Percentiles rank a stretch among this genome's conserved stretches.
These are phyloP conservation scores for Oidiodendron maius DNA, from an alignment of 495 filamentous ascomycete genomes.

Conservation along the genomic window DNA sequence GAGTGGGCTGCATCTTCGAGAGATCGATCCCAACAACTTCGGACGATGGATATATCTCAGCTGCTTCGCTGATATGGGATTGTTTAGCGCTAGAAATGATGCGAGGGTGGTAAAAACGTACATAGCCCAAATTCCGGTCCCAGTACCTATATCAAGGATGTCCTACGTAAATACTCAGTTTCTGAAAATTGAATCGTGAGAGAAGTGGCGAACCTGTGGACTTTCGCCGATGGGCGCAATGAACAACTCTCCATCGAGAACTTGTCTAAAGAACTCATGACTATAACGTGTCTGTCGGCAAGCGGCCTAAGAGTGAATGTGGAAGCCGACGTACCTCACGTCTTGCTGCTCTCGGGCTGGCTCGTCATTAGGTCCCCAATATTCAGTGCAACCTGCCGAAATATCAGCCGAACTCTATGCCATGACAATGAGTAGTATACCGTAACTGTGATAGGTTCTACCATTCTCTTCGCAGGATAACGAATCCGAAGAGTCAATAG, in stretches of 20 bases:
- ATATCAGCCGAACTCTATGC: background rate
- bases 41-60: constrained; percentile 41
- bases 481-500: background rate
- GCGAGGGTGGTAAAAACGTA: background rate
- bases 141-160: constrained; percentile 19
- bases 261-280: background rate
- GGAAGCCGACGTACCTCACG: background rate
- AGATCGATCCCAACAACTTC: constrained; percentile 52
- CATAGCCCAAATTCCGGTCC: constrained; percentile 61
- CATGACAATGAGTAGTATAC: background rate
- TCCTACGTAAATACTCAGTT: background rate
- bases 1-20: constrained; percentile 41
- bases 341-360: background rate
- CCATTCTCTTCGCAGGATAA: constrained; percentile 21
- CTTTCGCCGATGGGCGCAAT: background rate
- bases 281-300: background rate
- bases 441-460: constrained; percentile 26
- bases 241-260: background rate
- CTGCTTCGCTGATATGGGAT: constrained; percentile 31
- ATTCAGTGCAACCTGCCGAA: background rate
- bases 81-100: background rate
- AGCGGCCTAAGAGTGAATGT: background rate
- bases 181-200: background rate
- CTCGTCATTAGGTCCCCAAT: background rate
- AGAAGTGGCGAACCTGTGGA: background rate